These are phyloP conservation scores for Bipolaris zeicola DNA, from an alignment of 2,329 filamentous ascomycete species.

Conservation along the genomic window DNA sequence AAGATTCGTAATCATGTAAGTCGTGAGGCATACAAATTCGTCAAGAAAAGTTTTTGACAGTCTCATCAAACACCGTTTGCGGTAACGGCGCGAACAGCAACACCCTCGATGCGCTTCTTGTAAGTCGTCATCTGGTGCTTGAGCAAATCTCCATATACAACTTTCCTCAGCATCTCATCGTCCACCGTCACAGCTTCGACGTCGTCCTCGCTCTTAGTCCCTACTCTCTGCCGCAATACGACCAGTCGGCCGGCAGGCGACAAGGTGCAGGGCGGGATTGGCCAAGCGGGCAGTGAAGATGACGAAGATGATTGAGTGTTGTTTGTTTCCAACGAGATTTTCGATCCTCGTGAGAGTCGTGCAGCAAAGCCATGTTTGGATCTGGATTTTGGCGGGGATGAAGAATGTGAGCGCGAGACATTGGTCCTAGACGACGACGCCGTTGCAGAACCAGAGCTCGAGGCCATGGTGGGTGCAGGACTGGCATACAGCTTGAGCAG, in stretches of 20 bases:
- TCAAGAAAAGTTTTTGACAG: not conserved
- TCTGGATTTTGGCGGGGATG: conserved; percentile 21
- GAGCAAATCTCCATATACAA: conserved; percentile 82
- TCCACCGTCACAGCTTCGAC: conserved; percentile 71
- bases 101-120: conserved; percentile 69
- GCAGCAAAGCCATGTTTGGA: conserved; percentile 15
- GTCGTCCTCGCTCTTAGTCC: conserved; percentile 52
- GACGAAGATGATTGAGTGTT: conserved; percentile 46
- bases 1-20: not conserved
- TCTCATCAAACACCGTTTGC: conserved; percentile 38
- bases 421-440: conserved; percentile 35
- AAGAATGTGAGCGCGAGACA: conserved; percentile 15
- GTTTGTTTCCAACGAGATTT: conserved; percentile 31
- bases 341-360: conserved; percentile 27
- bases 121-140: conserved; percentile 84
- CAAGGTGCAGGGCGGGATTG: conserved; percentile 68
- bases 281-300: conserved; percentile 60
- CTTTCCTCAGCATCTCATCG: conserved; percentile 69
- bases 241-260: conserved; percentile 74
- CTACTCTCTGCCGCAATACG: conserved; percentile 57
- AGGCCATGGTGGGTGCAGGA: conserved; percentile 55
- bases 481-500: conserved; percentile 72
- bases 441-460: conserved; percentile 22
- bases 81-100: conserved; percentile 73
- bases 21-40: not conserved